Evolutionary conservation across 208 protist genomes (phyloP).

Genomic region (Zelonia costaricensis): DNA sequence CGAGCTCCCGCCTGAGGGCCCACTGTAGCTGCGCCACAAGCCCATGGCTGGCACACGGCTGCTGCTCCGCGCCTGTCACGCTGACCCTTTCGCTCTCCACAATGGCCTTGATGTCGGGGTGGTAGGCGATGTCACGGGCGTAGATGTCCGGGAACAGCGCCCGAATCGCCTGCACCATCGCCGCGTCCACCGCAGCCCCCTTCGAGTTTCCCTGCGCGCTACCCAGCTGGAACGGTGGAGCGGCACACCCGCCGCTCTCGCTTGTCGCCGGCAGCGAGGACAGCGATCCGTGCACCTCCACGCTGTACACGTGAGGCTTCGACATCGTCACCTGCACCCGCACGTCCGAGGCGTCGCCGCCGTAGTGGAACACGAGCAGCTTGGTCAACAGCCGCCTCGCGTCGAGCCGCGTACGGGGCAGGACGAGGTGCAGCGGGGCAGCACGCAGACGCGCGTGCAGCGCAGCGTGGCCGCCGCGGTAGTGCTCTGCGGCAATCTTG

Average conservation of each 20-base stretch:
- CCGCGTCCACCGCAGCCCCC: conserved; percentile 34
- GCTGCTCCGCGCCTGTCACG: conserved; percentile 20
- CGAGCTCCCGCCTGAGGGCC: conserved; percentile 33
- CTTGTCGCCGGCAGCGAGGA: too few species aligned
- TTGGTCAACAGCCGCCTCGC: conserved; percentile 50
- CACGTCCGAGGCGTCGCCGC: conserved; percentile 41
- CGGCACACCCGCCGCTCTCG: too few species aligned
- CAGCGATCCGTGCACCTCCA: background rate
- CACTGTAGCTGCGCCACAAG: conserved; percentile 48
- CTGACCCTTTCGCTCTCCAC: conserved; percentile 34
- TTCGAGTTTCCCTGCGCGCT: conserved; percentile 36
- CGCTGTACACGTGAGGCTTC: conserved; percentile 7
- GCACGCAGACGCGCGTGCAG: conserved; percentile 11
- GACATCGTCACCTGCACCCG: conserved; percentile 7
- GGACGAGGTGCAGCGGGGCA: conserved; percentile 49
- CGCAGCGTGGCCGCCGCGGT: conserved; percentile 3
- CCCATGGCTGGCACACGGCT: conserved; percentile 42
- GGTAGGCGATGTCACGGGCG: conserved; percentile 59
- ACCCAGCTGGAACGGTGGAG: conserved; percentile 30
- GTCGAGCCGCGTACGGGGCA: conserved; percentile 41
- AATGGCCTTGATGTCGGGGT: conserved; percentile 51
- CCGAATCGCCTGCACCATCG: conserved; percentile 47
- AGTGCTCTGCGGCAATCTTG: conserved; percentile 5
- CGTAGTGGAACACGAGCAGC: conserved; percentile 67
- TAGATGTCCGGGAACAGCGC: conserved; percentile 61